Conservation (phyloP, 2,329 filamentous ascomycete genomes). For the Venturia carpophila region DNA sequence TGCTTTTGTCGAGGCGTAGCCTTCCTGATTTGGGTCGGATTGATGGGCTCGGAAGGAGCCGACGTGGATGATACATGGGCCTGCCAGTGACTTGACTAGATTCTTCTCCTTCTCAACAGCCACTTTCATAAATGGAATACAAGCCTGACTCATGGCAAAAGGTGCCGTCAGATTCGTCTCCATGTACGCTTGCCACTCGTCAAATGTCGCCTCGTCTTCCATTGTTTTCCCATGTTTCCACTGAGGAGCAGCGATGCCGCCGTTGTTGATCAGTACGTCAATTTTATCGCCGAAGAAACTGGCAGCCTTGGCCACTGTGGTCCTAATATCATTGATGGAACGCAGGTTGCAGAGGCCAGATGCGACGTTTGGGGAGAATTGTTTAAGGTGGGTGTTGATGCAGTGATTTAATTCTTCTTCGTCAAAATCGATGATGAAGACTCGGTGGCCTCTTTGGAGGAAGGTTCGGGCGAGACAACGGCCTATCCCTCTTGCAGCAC, state of each 20-base stretch:
- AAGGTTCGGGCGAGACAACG: conserved; percentile 39
- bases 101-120: conserved; percentile 21
- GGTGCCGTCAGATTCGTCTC: conserved; percentile 42
- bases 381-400: conserved; percentile 29
- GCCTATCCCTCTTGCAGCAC: conserved; percentile 42
- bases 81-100: conserved; percentile 26
- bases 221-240: conserved; percentile 42
- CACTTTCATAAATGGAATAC: conserved; percentile 41
- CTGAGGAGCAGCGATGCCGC: conserved; percentile 31
- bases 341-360: conserved; percentile 40
- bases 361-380: conserved; percentile 27
- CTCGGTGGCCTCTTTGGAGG: conserved; percentile 34
- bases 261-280: conserved; percentile 34
- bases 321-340: conserved; percentile 35
- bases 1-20: conserved; percentile 39
- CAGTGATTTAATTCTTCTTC: conserved; percentile 31
- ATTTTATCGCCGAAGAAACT: conserved; percentile 36
- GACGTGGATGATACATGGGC: conserved; percentile 41
- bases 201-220: conserved; percentile 37
- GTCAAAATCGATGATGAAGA: conserved; percentile 32
- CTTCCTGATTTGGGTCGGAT: conserved; percentile 42
- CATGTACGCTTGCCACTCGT: conserved; percentile 40
- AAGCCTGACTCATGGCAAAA: conserved; percentile 41
- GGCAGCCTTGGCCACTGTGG: conserved; percentile 35
- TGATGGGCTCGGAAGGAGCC: conserved; percentile 41